Conservation (phyloP, 192 early-diverging fungal species). For the Chytriomyces hyalinus region DNA sequence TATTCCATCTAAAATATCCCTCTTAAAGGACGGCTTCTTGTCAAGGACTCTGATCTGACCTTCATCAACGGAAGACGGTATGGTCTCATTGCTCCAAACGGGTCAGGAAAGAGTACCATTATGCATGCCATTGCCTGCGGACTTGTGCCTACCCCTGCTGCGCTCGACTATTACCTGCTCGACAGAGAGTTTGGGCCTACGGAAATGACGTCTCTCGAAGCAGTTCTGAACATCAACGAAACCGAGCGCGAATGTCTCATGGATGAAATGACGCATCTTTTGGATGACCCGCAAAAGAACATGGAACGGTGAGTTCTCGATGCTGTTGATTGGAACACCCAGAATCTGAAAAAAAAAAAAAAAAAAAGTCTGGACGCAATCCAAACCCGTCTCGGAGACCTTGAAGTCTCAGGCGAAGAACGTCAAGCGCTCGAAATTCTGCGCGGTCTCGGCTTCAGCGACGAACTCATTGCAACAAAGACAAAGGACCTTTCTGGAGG, state of each 20-base stretch:
- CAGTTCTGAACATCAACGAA: conserved; percentile 88
- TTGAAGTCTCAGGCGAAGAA: conserved; percentile 94
- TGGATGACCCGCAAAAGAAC: conserved; percentile 42
- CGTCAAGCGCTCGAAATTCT: conserved; percentile 85
- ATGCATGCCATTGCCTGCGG: conserved; percentile 87
- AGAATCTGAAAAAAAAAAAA: conserved; percentile 58
- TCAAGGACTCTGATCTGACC: conserved; percentile 92
- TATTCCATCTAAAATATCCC: neutral
- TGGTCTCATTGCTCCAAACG: conserved; percentile 94
- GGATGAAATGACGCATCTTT: conserved; percentile 45
- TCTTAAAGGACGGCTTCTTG: conserved; percentile 77
- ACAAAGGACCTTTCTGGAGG: conserved; percentile 99
- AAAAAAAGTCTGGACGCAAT: conserved; percentile 85
- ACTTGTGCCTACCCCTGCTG: conserved; percentile 93
- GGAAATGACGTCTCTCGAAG: conserved; percentile 89
- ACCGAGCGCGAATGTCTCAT: conserved; percentile 59
- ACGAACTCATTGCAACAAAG: conserved; percentile 81
- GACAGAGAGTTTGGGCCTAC: conserved; percentile 95
- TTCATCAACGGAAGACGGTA: conserved; percentile 98
- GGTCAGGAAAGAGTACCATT: conserved; percentile 92
- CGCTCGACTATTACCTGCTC: conserved; percentile 96
- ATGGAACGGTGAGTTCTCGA: conserved; percentile 57
- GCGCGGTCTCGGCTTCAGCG: conserved; percentile 90
- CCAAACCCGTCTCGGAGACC: conserved; percentile 90
- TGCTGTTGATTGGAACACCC: neutral